Percentiles rank a stretch among this genome's conserved stretches.
phyloP scores from a whole-genome alignment of 2,329 filamentous ascomycete species.

The Paradendryphiella salina region DNA sequence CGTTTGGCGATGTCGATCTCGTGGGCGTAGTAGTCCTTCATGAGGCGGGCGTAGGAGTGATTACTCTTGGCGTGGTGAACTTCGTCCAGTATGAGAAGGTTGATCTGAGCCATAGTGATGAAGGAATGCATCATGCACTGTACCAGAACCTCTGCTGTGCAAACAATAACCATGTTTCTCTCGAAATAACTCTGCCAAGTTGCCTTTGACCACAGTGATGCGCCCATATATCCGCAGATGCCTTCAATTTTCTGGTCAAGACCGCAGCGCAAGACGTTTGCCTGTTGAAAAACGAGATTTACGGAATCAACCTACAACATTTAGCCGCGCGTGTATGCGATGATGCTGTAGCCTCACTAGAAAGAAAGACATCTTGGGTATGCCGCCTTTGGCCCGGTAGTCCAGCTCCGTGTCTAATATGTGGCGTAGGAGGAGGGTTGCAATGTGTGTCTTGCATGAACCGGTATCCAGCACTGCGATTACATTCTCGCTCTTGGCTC shows the following conservation, averaged over 20 bases:
- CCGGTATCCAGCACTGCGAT: constrained; percentile 96
- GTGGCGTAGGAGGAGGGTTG: constrained; percentile 78
- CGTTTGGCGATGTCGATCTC: constrained; percentile 52
- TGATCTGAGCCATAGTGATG: constrained; percentile 79
- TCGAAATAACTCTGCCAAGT: constrained; percentile 63
- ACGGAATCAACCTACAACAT: constrained; percentile 74
- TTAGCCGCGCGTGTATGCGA: constrained; percentile 4
- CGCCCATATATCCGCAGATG: constrained; percentile 71
- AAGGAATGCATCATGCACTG: constrained; percentile 79
- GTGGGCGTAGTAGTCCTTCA: constrained; percentile 79
- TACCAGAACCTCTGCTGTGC: constrained; percentile 84
- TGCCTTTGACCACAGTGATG: constrained; percentile 62
- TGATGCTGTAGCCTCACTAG: constrained; percentile 56
- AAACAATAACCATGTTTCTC: constrained; percentile 82
- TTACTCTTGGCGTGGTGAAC: constrained; percentile 95
- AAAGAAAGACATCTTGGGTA: constrained; percentile 77
- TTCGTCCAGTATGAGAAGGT: constrained; percentile 91
- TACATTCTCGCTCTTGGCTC: constrained; percentile 79
- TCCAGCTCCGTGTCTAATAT: constrained; percentile 77
- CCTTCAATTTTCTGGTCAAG: constrained; percentile 73
- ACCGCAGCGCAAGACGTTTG: constrained; percentile 78
- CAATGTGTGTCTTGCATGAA: constrained; percentile 95
- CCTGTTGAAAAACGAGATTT: constrained; percentile 86
- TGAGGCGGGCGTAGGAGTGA: constrained; percentile 85
- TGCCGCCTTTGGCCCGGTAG: constrained; percentile 62